Evolutionary conservation across 202 grass and related monocot species (phyloP), one percentile per base, ranked within the genome.

Genomic region (Eragrostis tef): DNA sequence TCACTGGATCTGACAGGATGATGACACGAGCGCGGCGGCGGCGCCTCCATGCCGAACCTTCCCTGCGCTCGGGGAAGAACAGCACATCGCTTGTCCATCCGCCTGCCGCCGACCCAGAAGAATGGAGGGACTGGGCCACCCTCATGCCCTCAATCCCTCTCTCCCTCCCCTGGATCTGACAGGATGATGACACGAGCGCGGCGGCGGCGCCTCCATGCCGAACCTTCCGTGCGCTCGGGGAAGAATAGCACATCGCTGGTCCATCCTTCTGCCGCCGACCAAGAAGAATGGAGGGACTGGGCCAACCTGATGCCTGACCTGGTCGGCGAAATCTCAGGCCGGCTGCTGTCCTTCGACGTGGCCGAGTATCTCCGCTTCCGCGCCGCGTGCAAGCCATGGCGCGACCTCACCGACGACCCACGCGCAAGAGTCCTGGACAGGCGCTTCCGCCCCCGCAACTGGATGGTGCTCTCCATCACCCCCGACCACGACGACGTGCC

Each of bases 261-360:
- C 16, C 17, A 57, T 34, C 2, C 31, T 1, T 4, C 31, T 34
- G 31, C 4, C 53, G 5, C 2, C 5, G n/a, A 19, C 9, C 52
- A 16, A 4, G 17, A 70, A 15, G 64, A 76, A 78, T 57, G 65
- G 45, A 52, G 70, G 48, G 70, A 73, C 6, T 73, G 70, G 70
- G 27, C 49, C 17, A 21, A 54, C 27, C 27, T 36, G 14, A 1
- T 13, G 13, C 15, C 17, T 11, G 70, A 54, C 7, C 47, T 56
- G 16, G 27, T 73, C 16, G 27, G n/a, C 2, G 49, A 73, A 0
- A 41, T 73, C 50, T 34, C 71, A 49, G 71, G 71, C 29, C 27
- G 17, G 7, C 48, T 73, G 3, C 70, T 74, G 49, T 39, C 50
- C 71, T 9, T 21, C 50, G 71, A 74, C 19, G 31, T 34, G 31